Percentiles rank a stretch among this genome's conserved stretches.
Evolutionary conservation across 208 protist genomes (phyloP).

Genomic region (Acanthamoeba quina): DNA sequence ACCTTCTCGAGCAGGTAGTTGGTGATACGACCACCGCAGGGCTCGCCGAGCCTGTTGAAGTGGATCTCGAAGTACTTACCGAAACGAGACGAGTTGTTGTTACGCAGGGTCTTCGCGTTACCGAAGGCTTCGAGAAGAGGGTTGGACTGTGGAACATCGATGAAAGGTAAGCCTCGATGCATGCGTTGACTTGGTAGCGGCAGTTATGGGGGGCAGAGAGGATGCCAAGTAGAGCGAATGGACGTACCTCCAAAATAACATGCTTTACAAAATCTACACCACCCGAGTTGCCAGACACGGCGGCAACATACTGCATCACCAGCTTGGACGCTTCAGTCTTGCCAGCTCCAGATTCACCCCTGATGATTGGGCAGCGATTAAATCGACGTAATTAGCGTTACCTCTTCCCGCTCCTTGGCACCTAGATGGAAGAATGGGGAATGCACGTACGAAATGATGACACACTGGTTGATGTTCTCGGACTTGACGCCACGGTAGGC

Average conservation of each 20-base stretch:
- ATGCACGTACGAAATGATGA: conserved; percentile 92
- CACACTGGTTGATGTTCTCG: conserved; percentile 91
- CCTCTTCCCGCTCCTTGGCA: no score
- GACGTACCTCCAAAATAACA: conserved; percentile 63
- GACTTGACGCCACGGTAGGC: conserved; percentile 94
- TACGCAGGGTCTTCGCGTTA: conserved; percentile 86
- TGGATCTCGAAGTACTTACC: conserved; percentile 88
- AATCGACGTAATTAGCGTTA: not conserved
- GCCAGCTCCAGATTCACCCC: conserved; percentile 96
- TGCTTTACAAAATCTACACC: conserved; percentile 75
- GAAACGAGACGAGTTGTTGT: conserved; percentile 90
- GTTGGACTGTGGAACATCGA: conserved; percentile 85
- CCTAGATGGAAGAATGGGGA: not conserved
- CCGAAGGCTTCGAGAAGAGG: conserved; percentile 71
- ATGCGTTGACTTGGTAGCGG: not conserved
- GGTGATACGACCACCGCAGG: conserved; percentile 77
- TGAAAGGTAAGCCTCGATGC: not conserved
- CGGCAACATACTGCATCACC: conserved; percentile 94
- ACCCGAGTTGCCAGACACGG: conserved; percentile 27
- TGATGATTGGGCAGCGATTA: not conserved
- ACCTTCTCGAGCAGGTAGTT: conserved; percentile 79
- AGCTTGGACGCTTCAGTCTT: conserved; percentile 97
- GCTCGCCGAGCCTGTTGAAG: conserved; percentile 77
- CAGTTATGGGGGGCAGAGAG: not conserved
- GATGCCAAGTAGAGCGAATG: not conserved